Conservation (phyloP, 2,329 filamentous ascomycete genomes). For the Talaromyces sp. region DNA sequence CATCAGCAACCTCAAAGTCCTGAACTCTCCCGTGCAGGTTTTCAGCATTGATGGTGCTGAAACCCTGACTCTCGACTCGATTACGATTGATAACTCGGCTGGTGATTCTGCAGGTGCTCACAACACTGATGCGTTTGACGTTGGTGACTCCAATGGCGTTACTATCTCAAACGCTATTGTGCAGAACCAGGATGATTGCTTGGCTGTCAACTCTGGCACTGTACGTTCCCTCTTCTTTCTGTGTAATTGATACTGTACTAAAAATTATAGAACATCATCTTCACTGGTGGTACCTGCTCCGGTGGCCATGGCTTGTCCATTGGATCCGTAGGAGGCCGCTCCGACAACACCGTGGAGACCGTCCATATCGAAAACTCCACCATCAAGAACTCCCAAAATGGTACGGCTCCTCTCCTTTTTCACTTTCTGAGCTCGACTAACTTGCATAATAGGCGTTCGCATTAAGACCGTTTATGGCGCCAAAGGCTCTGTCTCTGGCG, state of each 20-base stretch:
- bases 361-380: slow-evolving; percentile 51
- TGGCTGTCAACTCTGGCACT: slow-evolving; percentile 55
- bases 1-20: slow-evolving; percentile 31
- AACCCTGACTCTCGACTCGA: slow-evolving; percentile 48
- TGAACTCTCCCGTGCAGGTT: slow-evolving; percentile 36
- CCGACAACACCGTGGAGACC: slow-evolving; percentile 52
- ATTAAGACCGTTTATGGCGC: slow-evolving; percentile 56
- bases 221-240: slow-evolving; percentile 17
- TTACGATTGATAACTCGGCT: slow-evolving; percentile 58
- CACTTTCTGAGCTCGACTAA: not conserved
- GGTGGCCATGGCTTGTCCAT: slow-evolving; percentile 35
- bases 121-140: slow-evolving; percentile 61
- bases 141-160: slow-evolving; percentile 50
- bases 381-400: slow-evolving; percentile 43
- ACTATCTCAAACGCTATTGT: slow-evolving; percentile 53
- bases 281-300: slow-evolving; percentile 45
- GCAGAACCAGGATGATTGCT: slow-evolving; percentile 61
- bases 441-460: slow-evolving; percentile 45
- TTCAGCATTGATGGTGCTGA: slow-evolving; percentile 44
- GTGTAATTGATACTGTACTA: not conserved
- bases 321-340: slow-evolving; percentile 45
- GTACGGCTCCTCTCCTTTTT: slow-evolving; percentile 18
- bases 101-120: slow-evolving; percentile 48
- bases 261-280: slow-evolving; percentile 41
- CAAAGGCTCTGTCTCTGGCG: slow-evolving; percentile 51